phyloP scores from a whole-genome alignment of 1,139 yeast species.

The Yamadazyma conglobata region DNA sequence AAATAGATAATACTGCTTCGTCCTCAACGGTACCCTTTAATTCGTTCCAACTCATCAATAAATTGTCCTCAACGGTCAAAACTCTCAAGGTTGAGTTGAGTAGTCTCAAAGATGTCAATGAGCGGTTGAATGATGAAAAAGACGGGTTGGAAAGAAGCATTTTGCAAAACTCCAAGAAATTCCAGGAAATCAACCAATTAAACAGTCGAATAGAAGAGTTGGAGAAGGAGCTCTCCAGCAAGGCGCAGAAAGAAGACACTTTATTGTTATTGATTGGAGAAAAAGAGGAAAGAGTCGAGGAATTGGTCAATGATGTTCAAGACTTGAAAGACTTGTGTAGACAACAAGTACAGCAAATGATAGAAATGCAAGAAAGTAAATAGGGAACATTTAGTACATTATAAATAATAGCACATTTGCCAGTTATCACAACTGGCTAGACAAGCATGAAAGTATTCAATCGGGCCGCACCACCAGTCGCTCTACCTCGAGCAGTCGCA shows the following conservation, averaged over 20 bases:
- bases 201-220: slow-evolving; percentile 46
- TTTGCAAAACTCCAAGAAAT: slow-evolving; percentile 24
- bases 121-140: slow-evolving; percentile 52
- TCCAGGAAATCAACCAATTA: slow-evolving; percentile 25
- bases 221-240: slow-evolving; percentile 29
- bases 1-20: slow-evolving; percentile 1
- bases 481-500: slow-evolving; percentile 1
- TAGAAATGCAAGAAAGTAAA: slow-evolving; percentile 51
- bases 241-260: slow-evolving; percentile 49
- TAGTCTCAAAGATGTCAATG: slow-evolving; percentile 62
- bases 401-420: background rate
- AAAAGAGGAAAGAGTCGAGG: slow-evolving; percentile 82
- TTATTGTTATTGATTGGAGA: slow-evolving; percentile 82
- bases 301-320: slow-evolving; percentile 79
- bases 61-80: slow-evolving; percentile 71
- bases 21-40: slow-evolving; percentile 5
- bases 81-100: slow-evolving; percentile 75
- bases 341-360: slow-evolving; percentile 83
- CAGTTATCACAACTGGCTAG: too few relatives aligned
- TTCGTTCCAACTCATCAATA: slow-evolving; percentile 59
- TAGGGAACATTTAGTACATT: slow-evolving; percentile 1
- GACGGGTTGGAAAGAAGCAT: slow-evolving; percentile 68
- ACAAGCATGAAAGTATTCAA: too few relatives aligned
- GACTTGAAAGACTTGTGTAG: slow-evolving; percentile 83
- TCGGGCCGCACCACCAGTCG: too few relatives aligned